Base-by-base conservation (phyloP, 345 rosid genomes). In the Pistacia atlantica region DNA sequence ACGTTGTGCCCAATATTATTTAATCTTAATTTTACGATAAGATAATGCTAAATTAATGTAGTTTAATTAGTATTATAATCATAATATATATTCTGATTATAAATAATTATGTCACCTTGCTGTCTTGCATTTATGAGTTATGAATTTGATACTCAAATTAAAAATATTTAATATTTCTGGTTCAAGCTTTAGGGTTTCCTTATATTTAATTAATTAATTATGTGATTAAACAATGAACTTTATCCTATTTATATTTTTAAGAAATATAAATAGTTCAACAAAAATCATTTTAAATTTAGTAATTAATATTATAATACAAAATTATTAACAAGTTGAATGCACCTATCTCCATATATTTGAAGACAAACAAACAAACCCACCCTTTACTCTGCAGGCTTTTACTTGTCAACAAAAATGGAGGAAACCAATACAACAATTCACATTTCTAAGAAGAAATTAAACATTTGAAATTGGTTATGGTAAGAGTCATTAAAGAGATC, bases 381-480 rank as follows among this genome's bases (percentile, higher is more conserved):
- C 72, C 56, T 54, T 83, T 80, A 65, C 71, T 61, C 81, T 73
- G 82, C 82, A 58, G 85, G 87, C 74, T 67, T 69, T 79, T 51
- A 55, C 76, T 71, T 77, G 83, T 77, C 80, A 14, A 75, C 31
- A 65, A 25, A 42, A 65, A 25, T 25, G 74, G 79, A 48, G 71
- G 18, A 74, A 79, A 58, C 71, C 72, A 51, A 49, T 17, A 16
- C 28, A 13, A 28, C 20, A 54, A 54, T 54, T 54, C 57, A 54
- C 9, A 25, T 35, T 52, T 67, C 59, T 67, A 67, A 54, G 31
- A 20, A 33, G 49, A 63, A 38, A 51, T 59, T 28, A 28, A 66
- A 25, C 38, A 33, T 69, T 12, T 13, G 1, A 42, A 59, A 12
- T 58, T 3, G 10, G 55, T 59, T 22, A 25, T 71, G 75, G 75